These are phyloP conservation scores for Metroxylon sagu DNA, from an alignment of 176 grass and related monocot species.

Conservation along the genomic window DNA sequence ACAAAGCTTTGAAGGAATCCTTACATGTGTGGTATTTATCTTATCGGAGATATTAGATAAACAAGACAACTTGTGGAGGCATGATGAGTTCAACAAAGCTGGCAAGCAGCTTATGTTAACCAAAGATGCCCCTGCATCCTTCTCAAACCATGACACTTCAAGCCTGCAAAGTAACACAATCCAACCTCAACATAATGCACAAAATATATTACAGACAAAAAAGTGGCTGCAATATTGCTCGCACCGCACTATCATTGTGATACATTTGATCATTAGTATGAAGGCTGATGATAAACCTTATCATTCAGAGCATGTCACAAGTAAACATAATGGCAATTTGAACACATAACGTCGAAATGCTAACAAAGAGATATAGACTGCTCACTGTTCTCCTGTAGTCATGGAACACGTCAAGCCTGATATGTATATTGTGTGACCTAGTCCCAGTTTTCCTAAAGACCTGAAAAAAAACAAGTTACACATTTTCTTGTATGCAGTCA, in stretches of 20 bases:
- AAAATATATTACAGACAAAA: background rate
- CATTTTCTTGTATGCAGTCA: constrained; percentile 17
- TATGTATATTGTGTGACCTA: constrained; percentile 80
- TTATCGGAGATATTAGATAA: constrained; percentile 62
- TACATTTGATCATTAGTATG: too few species aligned
- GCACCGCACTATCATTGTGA: too few species aligned
- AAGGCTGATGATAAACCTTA: too few species aligned
- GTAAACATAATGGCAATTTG: background rate
- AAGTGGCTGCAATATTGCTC: too few species aligned
- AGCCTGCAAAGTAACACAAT: constrained; percentile 38
- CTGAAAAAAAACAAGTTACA: constrained; percentile 31
- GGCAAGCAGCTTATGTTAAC: constrained; percentile 77
- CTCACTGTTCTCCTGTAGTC: constrained; percentile 56
- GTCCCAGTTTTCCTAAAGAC: constrained; percentile 73
- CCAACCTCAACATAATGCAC: constrained; percentile 5
- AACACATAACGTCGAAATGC: constrained; percentile 5
- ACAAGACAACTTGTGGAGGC: constrained; percentile 66
- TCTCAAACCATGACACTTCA: constrained; percentile 76
- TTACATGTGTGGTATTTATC: constrained; percentile 58
- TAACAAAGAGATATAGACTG: constrained; percentile 16
- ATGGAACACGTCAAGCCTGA: constrained; percentile 62
- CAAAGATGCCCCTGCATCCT: constrained; percentile 54
- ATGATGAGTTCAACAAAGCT: constrained; percentile 78
- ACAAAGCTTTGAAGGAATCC: background rate
- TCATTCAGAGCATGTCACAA: too few species aligned